Conservation (phyloP, 768 basidiomycete species). For the Clavaria fumosa region DNA sequence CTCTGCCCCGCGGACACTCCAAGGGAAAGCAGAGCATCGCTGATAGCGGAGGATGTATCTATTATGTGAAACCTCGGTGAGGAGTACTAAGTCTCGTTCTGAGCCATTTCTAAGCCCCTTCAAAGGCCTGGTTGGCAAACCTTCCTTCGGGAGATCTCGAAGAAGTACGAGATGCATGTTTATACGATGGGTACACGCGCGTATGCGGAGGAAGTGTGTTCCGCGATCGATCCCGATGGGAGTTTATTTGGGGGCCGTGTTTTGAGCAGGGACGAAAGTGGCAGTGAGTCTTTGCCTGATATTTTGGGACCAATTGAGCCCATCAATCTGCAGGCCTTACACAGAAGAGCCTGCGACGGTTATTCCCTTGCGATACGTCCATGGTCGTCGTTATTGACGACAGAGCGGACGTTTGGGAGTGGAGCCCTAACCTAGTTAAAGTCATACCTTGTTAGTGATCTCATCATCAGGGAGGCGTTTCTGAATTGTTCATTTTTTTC, state of each 20-base stretch:
- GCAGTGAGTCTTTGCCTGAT: slow-evolving; percentile 45
- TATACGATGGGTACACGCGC: slow-evolving; percentile 99
- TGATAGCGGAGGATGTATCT: slow-evolving; percentile 77
- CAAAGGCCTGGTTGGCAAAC: slow-evolving; percentile 63
- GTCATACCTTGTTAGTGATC: slow-evolving; percentile 76
- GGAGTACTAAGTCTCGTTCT: slow-evolving; percentile 14
- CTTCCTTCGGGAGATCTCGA: slow-evolving; percentile 58
- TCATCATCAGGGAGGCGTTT: slow-evolving; percentile 3
- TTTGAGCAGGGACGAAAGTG: slow-evolving; percentile 89
- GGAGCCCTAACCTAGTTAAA: slow-evolving; percentile 92
- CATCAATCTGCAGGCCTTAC: slow-evolving; percentile 47
- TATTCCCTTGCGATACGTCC: slow-evolving; percentile 94
- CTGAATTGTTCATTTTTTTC: slow-evolving; percentile 11
- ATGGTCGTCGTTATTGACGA: slow-evolving; percentile 99
- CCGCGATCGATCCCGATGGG: slow-evolving; percentile 81
- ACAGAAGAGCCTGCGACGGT: slow-evolving; percentile 77
- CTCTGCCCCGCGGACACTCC: slow-evolving; percentile 21
- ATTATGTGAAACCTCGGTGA: slow-evolving; percentile 95
- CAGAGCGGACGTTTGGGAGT: slow-evolving; percentile 96
- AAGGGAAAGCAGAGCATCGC: slow-evolving; percentile 47
- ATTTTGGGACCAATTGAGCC: slow-evolving; percentile 8
- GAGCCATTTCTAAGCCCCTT: slow-evolving; percentile 6
- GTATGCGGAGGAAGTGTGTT: slow-evolving; percentile 91
- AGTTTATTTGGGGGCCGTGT: slow-evolving; percentile 78
- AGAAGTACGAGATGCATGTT: slow-evolving; percentile 95